These are phyloP conservation scores for Lecanicillium sp. DNA, from an alignment of 2,329 filamentous ascomycete genomes.

Conservation along the genomic window DNA sequence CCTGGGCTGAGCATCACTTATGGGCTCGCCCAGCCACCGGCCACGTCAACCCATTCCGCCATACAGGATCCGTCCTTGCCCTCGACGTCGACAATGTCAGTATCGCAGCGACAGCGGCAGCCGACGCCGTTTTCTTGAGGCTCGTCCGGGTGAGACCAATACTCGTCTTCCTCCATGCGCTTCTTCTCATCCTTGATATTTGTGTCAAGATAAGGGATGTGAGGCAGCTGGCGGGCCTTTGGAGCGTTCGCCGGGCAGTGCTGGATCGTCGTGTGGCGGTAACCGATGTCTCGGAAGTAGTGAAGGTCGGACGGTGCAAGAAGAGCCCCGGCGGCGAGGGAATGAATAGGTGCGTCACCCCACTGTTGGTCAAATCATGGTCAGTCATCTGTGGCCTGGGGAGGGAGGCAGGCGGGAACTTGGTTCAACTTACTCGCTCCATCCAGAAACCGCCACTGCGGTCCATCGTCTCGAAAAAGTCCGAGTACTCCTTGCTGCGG, in stretches of 20 bases:
- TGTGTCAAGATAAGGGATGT: conserved; percentile 72
- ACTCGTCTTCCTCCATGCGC: conserved; percentile 85
- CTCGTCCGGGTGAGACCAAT: conserved; percentile 83
- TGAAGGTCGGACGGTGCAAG: conserved; percentile 79
- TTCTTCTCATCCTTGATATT: conserved; percentile 77
- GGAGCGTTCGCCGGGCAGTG: conserved; percentile 97
- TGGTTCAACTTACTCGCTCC: conserved; percentile 63
- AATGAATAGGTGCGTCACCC: conserved; percentile 98
- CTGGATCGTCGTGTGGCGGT: conserved; percentile 96
- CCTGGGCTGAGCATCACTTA: conserved; percentile 16
- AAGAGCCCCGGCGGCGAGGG: conserved; percentile 84
- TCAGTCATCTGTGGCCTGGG: conserved; percentile 10
- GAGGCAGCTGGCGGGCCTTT: conserved; percentile 65
- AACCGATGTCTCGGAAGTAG: conserved; percentile 98
- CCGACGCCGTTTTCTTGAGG: conserved; percentile 94
- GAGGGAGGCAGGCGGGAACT: conserved; percentile 1
- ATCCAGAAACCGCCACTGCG: conserved; percentile 98
- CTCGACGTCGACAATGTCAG: conserved; percentile 94
- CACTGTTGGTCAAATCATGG: conserved; percentile 50
- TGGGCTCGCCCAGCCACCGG: conserved; percentile 75
- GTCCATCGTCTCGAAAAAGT: conserved; percentile 99
- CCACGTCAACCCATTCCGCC: conserved; percentile 94
- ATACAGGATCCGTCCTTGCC: conserved; percentile 95
- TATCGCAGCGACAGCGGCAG: conserved; percentile 93
- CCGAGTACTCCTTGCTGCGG: conserved; percentile 92